Conservation (phyloP, 345 rosid genomes). For the Capsella bursapastoris region DNA sequence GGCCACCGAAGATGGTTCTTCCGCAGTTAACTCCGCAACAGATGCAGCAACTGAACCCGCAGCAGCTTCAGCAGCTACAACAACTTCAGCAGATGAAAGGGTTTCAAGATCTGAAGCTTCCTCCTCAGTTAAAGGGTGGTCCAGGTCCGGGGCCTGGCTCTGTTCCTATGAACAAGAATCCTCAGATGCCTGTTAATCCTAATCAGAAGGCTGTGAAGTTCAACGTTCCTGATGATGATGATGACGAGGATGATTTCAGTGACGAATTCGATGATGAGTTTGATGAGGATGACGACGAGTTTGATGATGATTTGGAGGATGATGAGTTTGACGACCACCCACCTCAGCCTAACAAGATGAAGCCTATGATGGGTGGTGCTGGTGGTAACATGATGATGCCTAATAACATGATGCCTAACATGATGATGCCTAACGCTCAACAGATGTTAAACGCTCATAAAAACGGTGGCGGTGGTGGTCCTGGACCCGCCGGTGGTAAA, state of each 20-base stretch:
- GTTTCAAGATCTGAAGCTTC: conserved; percentile 70
- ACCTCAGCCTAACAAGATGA: conserved; percentile 57
- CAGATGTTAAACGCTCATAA: conserved; percentile 64
- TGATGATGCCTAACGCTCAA: conserved; percentile 58
- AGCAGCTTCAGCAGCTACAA: conserved; percentile 60
- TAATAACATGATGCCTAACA: conserved; percentile 55
- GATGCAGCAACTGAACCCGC: conserved; percentile 61
- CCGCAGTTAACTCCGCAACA: conserved; percentile 49
- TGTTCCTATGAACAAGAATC: conserved; percentile 34
- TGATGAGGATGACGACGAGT: conserved; percentile 52
- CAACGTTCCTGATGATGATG: conserved; percentile 56
- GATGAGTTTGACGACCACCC: conserved; percentile 61
- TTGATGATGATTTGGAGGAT: conserved; percentile 48
- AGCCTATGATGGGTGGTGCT: conserved; percentile 57
- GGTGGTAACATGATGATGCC: conserved; percentile 56
- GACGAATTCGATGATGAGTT: conserved; percentile 61
- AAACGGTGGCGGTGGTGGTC: conserved; percentile 50
- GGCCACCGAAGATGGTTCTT: conserved; percentile 40
- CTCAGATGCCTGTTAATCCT: conserved; percentile 41
- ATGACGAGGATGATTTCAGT: conserved; percentile 44
- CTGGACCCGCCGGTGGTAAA: conserved; percentile 55
- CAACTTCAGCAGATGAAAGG: conserved; percentile 72
- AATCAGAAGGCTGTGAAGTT: conserved; percentile 64
- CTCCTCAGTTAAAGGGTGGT: conserved; percentile 63
- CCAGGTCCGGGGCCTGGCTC: conserved; percentile 42